Percentiles rank a stretch among this genome's conserved stretches.
These are phyloP conservation scores for Nidula microcarpa DNA, from an alignment of 768 basidiomycete genomes.

Conservation along the genomic window DNA sequence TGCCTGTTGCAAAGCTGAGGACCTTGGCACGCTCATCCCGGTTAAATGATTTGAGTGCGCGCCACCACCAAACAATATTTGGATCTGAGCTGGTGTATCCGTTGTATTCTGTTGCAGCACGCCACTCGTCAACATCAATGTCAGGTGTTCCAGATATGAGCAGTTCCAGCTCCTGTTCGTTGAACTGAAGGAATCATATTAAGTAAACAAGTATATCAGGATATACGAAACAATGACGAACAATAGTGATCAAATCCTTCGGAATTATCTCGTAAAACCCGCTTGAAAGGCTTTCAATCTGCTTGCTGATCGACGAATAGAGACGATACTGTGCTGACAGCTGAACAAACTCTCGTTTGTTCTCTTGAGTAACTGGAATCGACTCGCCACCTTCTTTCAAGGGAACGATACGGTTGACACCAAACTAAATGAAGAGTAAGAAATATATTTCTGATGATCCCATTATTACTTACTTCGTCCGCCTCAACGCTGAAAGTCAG, in stretches of 20 bases:
- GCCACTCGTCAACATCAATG: conserved; percentile 98
- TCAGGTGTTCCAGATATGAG: conserved; percentile 98
- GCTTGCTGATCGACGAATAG: conserved; percentile 91
- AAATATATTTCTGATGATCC: conserved; percentile 5
- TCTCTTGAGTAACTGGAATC: conserved; percentile 91
- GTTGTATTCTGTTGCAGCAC: conserved; percentile 87
- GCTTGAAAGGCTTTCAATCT: conserved; percentile 83
- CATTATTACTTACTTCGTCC: conserved; percentile 67
- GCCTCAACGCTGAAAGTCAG: conserved; percentile 95
- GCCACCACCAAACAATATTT: conserved; percentile 99
- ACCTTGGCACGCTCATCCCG: conserved; percentile 97
- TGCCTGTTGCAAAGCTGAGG: conserved; percentile 93
- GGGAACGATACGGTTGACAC: conserved; percentile 82
- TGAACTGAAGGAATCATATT: conserved; percentile 54
- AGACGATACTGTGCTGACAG: conserved; percentile 92
- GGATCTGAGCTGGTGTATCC: conserved; percentile 88
- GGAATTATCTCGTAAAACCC: conserved; percentile 99
- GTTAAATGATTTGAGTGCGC: conserved; percentile 95
- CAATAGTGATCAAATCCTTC: conserved; percentile 91
- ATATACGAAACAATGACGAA: conserved; percentile 32
- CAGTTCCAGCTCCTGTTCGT: conserved; percentile 91
- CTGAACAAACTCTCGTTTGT: conserved; percentile 95
- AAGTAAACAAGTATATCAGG: conserved; percentile 6
- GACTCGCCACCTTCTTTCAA: conserved; percentile 83
- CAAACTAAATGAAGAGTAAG: conserved; percentile 55